Evolutionary conservation across 331 rosid genomes (phyloP).

Genomic region (Quercus lobata): DNA sequence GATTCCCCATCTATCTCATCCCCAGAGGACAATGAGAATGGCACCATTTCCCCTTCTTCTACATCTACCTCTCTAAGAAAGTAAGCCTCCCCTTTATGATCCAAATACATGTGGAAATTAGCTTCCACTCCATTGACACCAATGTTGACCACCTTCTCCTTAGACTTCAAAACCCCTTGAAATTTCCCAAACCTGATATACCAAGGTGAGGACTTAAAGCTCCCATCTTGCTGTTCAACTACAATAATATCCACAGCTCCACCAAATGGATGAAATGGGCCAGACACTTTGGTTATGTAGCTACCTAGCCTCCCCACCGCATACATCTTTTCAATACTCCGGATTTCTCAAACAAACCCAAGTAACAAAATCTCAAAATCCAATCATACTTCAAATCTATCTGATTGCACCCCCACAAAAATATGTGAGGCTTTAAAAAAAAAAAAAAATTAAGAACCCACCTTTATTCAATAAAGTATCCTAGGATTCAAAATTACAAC

Average conservation of each 20-base stretch:
- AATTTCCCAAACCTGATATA: constrained; percentile 84
- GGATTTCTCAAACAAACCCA: constrained; percentile 19
- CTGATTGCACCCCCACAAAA: constrained; percentile 1
- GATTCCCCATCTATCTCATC: constrained; percentile 40
- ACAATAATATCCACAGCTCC: constrained; percentile 95
- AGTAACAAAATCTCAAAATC: constrained; percentile 5
- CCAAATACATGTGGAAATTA: constrained; percentile 67
- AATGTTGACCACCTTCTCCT: constrained; percentile 61
- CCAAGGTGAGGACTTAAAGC: constrained; percentile 92
- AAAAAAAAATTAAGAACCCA: not conserved
- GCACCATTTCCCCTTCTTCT: constrained; percentile 40
- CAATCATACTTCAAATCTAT: constrained; percentile 11
- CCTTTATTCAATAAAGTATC: not conserved
- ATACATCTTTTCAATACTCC: constrained; percentile 33
- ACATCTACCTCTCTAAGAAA: constrained; percentile 66
- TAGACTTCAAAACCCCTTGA: constrained; percentile 84
- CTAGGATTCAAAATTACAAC: not conserved
- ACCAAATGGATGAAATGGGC: constrained; percentile 88
- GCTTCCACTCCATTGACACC: constrained; percentile 69
- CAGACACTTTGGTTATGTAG: constrained; percentile 65
- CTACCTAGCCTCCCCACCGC: constrained; percentile 79
- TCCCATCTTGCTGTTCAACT: constrained; percentile 78
- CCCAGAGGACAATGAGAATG: constrained; percentile 37
- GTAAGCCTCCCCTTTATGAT: constrained; percentile 78
- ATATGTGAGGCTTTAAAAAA: constrained; percentile 1